These are phyloP conservation scores for Colletotrichum gigasporum DNA, from an alignment of 2,329 filamentous ascomycete species.

Conservation along the genomic window DNA sequence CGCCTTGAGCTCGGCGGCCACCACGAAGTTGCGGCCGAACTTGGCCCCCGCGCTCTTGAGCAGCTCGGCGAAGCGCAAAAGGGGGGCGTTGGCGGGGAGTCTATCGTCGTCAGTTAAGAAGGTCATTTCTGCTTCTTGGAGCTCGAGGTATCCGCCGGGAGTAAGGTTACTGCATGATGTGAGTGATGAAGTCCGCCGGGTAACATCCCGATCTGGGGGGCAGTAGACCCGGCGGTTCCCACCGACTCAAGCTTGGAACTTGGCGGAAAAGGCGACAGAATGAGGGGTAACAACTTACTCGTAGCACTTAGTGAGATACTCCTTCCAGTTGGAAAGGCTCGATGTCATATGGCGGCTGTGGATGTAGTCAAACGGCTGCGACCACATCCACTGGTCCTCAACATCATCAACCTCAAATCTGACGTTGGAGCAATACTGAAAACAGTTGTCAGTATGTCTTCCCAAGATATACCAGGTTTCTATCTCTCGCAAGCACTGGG, in stretches of 20 bases:
- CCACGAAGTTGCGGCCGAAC: not conserved
- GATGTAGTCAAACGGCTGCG: slow-evolving; percentile 64
- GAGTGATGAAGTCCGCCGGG: slow-evolving; percentile 45
- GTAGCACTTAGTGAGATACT: slow-evolving; percentile 60
- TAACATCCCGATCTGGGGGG: no score
- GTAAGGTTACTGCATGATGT: slow-evolving; percentile 44
- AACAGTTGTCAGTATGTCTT: not conserved
- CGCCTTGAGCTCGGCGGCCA: slow-evolving; percentile 36
- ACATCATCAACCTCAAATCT: slow-evolving; percentile 51
- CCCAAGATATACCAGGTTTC: no score
- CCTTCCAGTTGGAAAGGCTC: slow-evolving; percentile 58
- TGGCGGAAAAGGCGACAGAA: no score
- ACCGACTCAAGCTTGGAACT: no score
- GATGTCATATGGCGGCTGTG: slow-evolving; percentile 59
- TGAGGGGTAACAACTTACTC: slow-evolving; percentile 49
- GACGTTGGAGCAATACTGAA: slow-evolving; percentile 52
- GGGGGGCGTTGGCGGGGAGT: slow-evolving; percentile 46
- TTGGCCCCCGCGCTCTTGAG: slow-evolving; percentile 33
- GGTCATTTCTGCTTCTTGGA: slow-evolving; percentile 54
- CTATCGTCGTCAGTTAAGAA: slow-evolving; percentile 56
- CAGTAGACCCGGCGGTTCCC: no score
- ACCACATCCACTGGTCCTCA: slow-evolving; percentile 57
- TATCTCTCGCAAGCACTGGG: no score
- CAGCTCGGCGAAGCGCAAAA: slow-evolving; percentile 26
- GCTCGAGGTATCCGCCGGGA: slow-evolving; percentile 64